Evolutionary conservation across 192 early-diverging fungal species (phyloP).

Genomic region (Gaertneriomyces semiglobifer): DNA sequence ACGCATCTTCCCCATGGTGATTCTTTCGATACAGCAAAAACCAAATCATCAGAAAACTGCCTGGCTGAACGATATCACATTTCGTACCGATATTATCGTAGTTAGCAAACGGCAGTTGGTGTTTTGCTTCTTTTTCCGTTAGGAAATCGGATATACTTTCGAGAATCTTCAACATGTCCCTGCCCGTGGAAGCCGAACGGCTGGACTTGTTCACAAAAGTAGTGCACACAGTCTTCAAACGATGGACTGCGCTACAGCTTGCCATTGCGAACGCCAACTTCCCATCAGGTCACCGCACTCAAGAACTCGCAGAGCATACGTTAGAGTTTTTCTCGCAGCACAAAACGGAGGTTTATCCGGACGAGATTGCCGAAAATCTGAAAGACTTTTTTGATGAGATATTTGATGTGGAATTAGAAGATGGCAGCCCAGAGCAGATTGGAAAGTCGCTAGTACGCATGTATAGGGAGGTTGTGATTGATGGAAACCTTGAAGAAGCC

Average conservation of each 20-base stretch:
- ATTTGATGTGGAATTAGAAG: slow-evolving; percentile 63
- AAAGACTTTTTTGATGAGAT: slow-evolving; percentile 45
- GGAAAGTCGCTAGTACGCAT: slow-evolving; percentile 73
- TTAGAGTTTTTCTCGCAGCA: slow-evolving; percentile 41
- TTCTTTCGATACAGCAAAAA: no score
- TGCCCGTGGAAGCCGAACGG: not conserved
- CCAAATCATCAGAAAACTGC: no score
- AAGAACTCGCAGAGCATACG: slow-evolving; percentile 33
- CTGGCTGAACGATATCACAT: no score
- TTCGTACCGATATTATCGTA: no score
- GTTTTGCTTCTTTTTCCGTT: no score
- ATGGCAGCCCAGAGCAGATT: slow-evolving; percentile 77
- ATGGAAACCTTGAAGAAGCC: slow-evolving; percentile 33
- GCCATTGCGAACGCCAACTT: slow-evolving; percentile 44
- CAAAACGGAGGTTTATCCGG: slow-evolving; percentile 32
- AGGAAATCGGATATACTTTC: no score
- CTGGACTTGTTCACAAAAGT: slow-evolving; percentile 36
- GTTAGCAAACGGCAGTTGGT: no score
- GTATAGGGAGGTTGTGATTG: slow-evolving; percentile 59
- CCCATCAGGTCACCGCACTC: slow-evolving; percentile 17
- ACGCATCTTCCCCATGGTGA: no score
- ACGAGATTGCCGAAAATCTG: slow-evolving; percentile 49
- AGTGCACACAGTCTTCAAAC: slow-evolving; percentile 34
- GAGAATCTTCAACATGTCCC: not conserved
- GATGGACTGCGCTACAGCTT: slow-evolving; percentile 55